Conservation (phyloP, 2,329 filamentous ascomycete genomes). For the Coleophoma eucalyptorum region DNA sequence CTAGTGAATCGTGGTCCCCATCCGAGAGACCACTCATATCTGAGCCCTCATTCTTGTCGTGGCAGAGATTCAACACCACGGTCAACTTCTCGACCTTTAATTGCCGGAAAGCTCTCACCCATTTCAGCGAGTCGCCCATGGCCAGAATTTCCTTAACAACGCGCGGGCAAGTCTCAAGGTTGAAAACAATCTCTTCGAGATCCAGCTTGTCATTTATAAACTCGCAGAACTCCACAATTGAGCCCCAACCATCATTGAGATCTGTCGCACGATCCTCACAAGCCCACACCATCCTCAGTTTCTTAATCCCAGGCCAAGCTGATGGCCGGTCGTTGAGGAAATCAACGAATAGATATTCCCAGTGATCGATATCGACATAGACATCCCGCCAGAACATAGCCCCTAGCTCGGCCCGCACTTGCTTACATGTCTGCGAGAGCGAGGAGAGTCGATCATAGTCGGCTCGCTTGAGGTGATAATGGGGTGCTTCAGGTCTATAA, state of each 20-base stretch:
- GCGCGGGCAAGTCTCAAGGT: not conserved
- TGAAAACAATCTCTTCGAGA: not conserved
- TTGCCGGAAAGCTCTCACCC: not conserved
- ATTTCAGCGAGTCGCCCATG: not conserved
- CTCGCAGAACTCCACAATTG: not conserved
- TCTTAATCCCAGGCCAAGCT: not conserved
- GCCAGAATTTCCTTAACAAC: not conserved
- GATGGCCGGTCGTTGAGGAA: not conserved
- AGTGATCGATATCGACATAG: conserved; percentile 1
- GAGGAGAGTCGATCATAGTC: not conserved
- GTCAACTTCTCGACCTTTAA: not conserved
- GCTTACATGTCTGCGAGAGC: not conserved
- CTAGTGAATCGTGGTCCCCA: not conserved
- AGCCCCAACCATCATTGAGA: not conserved
- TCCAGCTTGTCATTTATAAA: not conserved
- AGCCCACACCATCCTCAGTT: not conserved
- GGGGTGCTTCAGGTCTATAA: not conserved
- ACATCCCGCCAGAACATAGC: conserved; percentile 1
- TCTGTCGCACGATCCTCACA: not conserved
- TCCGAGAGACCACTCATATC: not conserved
- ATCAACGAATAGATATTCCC: not conserved
- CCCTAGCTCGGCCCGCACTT: not conserved
- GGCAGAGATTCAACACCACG: not conserved
- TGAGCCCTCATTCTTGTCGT: not conserved
- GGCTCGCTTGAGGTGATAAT: not conserved